Evolutionary conservation across 2,329 filamentous ascomycete genomes (phyloP).

Genomic region (Hysterium pulicare): DNA sequence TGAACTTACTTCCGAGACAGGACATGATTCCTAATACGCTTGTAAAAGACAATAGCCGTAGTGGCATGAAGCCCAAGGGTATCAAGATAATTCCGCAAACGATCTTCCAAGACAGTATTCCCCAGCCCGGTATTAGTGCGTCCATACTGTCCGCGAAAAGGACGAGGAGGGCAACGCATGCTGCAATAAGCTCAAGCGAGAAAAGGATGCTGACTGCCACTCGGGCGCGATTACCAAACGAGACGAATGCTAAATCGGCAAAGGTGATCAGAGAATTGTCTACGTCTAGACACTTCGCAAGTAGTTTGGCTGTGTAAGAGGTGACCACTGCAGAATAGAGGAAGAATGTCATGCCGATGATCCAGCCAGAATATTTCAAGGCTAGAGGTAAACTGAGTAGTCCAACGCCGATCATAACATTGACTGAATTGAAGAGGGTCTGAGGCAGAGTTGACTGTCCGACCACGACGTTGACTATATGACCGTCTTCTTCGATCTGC

Average conservation of each 20-base stretch:
- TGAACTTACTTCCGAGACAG: constrained; percentile 75
- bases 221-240: constrained; percentile 78
- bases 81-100: constrained; percentile 75
- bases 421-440: constrained; percentile 95
- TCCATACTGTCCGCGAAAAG: constrained; percentile 93
- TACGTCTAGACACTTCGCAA: constrained; percentile 84
- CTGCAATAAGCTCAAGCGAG: constrained; percentile 79
- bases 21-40: constrained; percentile 90
- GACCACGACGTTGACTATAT: constrained; percentile 78
- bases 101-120: constrained; percentile 75
- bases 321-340: constrained; percentile 72
- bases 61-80: constrained; percentile 78
- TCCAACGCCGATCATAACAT: constrained; percentile 86
- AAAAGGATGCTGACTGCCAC: constrained; percentile 82
- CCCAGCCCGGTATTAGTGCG: constrained; percentile 69
- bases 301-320: constrained; percentile 77
- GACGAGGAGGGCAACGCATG: constrained; percentile 84
- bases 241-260: constrained; percentile 87
- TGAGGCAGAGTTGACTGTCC: constrained; percentile 94
- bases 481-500: constrained; percentile 79
- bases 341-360: constrained; percentile 74
- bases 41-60: constrained; percentile 82
- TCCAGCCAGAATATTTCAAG: constrained; percentile 82
- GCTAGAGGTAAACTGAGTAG: constrained; percentile 85
- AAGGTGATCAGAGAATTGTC: constrained; percentile 87